Evolutionary conservation across 1,139 yeast genomes (phyloP).

Genomic region (Pichia sp.): DNA sequence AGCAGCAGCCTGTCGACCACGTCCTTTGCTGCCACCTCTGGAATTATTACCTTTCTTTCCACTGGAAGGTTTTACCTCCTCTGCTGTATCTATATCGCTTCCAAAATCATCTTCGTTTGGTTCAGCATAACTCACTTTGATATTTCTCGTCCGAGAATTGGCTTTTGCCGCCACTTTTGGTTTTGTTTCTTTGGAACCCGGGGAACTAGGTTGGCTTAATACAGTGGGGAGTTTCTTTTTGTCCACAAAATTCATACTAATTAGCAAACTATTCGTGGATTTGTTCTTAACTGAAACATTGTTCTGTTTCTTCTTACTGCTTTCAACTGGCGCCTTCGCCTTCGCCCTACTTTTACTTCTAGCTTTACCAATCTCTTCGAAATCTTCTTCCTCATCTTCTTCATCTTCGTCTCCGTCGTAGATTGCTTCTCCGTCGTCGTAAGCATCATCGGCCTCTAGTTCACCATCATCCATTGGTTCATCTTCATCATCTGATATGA

Average conservation of each 20-base stretch:
- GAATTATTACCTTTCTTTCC: background rate
- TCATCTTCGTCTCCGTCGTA: slow-evolving; percentile 18
- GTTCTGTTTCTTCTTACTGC: background rate
- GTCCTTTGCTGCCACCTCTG: background rate
- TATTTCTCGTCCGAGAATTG: background rate
- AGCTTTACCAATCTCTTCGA: slow-evolving; percentile 13
- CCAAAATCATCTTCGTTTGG: slow-evolving; percentile 20
- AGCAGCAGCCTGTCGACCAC: slow-evolving; percentile 12
- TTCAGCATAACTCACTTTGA: slow-evolving; percentile 16
- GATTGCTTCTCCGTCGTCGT: slow-evolving; percentile 7
- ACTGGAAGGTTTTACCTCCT: background rate
- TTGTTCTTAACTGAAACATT: background rate
- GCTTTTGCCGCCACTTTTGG: background rate
- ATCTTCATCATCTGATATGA: slow-evolving; percentile 36
- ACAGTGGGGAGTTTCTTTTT: slow-evolving; percentile 3
- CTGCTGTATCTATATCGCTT: background rate
- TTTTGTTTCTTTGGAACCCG: background rate
- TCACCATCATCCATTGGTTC: slow-evolving; percentile 33
- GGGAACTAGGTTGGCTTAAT: background rate
- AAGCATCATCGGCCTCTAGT: slow-evolving; percentile 28
- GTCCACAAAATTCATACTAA: slow-evolving; percentile 2
- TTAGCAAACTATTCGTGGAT: background rate
- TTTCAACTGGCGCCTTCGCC: background rate
- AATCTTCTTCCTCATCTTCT: slow-evolving; percentile 18
- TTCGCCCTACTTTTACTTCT: background rate